Percentiles rank a stretch among this genome's conserved stretches.
Evolutionary conservation across 2,329 filamentous ascomycete genomes (phyloP).

Genomic region (Pezicula carpinea): DNA sequence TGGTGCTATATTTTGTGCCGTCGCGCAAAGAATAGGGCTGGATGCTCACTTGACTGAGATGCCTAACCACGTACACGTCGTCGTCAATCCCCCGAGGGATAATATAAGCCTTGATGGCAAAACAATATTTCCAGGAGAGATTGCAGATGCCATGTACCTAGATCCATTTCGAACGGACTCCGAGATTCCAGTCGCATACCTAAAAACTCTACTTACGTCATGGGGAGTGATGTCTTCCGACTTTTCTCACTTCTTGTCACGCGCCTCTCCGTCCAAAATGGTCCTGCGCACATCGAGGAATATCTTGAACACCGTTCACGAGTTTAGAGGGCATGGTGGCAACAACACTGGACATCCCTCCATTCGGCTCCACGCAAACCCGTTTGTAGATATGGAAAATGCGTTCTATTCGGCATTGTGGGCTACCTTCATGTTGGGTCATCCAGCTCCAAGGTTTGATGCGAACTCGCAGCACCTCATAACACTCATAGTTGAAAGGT

Average conservation of each 20-base stretch:
- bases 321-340: slow-evolving; percentile 33
- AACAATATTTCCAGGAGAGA: slow-evolving; percentile 32
- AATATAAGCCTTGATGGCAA: slow-evolving; percentile 57
- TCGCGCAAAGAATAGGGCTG: slow-evolving; percentile 71
- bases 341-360: slow-evolving; percentile 31
- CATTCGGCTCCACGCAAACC: slow-evolving; percentile 25
- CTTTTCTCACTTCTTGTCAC: slow-evolving; percentile 52
- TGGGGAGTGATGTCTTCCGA: slow-evolving; percentile 37
- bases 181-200: slow-evolving; percentile 57
- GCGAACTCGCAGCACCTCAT: slow-evolving; percentile 25
- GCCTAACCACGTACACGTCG: slow-evolving; percentile 79
- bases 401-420: slow-evolving; percentile 34
- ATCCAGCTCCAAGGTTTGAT: slow-evolving; percentile 16
- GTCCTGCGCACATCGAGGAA: slow-evolving; percentile 75
- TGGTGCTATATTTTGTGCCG: slow-evolving; percentile 76
- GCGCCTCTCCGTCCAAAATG: slow-evolving; percentile 62
- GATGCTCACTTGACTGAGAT: slow-evolving; percentile 76
- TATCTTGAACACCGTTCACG: slow-evolving; percentile 68
- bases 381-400: slow-evolving; percentile 30
- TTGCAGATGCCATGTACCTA: slow-evolving; percentile 65
- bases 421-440: slow-evolving; percentile 31
- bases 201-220: slow-evolving; percentile 55
- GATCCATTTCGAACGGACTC: slow-evolving; percentile 71
- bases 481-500: slow-evolving; percentile 30
- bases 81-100: slow-evolving; percentile 56